Evolutionary conservation across 306 rosid genomes (phyloP), one percentile per base, ranked within the genome.

Genomic region (Vicia faba): DNA sequence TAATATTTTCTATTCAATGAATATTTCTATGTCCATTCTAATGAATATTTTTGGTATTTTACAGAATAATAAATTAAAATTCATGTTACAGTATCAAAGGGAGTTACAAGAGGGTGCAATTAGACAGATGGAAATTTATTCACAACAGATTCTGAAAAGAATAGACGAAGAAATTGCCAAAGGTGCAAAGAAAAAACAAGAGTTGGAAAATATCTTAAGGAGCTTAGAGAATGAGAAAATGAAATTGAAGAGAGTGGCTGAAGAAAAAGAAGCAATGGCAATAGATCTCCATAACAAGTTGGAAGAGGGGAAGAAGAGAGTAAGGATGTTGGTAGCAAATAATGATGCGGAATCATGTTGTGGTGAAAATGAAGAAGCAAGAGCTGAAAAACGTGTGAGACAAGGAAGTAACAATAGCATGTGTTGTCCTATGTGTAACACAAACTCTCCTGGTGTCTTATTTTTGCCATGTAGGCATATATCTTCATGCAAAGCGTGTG

Each of bases 271-370:
- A 78, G 87, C 81, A 13, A 72, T 75, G 71, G 85, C 75, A 5
- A 29, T 81, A 13, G 51, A 84, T 2, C 68, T 93, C 0, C 69
- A 74, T 66, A 80, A 5, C 31, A 77, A 79, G 71, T 81, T 1
- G 43, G 83, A 83, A 60, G 80, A 84, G 68, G 49, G 46, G 86
- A 82, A 31, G 79, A 60, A 61, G 69, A 76, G 13, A 40, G 23
- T 8, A 1, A 35, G 15, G 12, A 33, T 59, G n/a, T 4, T 25
- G 1, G 70, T 38, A n/a, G 85, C 8, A 33, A 33, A 76, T 54
- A 85, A 82, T 1, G 99, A 93, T 46, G 97, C 78, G 8, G 86
- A 75, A 45, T 93, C 99, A 0, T 84, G 88, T 67, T 88, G 86
- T 40, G 84, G 50, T 18, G 71, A 18, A 29, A 59, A 68, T 2